Evolutionary conservation across 2,329 filamentous ascomycete genomes (phyloP), one percentile per base, ranked within the genome.

Genomic region (Pezicula neosporulosa): DNA sequence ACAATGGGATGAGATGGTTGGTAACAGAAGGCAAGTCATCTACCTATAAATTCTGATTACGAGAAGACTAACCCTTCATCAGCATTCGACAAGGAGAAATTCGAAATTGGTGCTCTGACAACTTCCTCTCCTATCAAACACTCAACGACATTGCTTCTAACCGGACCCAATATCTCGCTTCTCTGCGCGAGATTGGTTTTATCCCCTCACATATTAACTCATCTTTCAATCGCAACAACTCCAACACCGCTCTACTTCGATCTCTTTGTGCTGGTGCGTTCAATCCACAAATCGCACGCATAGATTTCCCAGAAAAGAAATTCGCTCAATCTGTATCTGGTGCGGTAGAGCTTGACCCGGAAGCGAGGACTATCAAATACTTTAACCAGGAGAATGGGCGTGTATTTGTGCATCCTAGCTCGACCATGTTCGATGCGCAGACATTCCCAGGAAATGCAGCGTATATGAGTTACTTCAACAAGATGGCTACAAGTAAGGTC

Each of bases 281-380:
- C 68, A 75, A 75, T 38, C 94, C 94, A 0, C 93, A 97, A 70
- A 84, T 97, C 57, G 91, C 91, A 13, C 84, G 92, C 48, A 96
- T 99, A 65, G 87, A 91, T 58, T 90, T 97, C 60, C 94, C 94
- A 0, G 90, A 96, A 71, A 96, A 96, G 75, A 97, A 97, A 69
- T 99, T 95, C 69, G 89, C 89, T 12, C 84, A 86, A 35, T 90
- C 89, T 2, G 82, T 95, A 56, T 89, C 90, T 1, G 94, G 94
- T 7, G 90, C 94, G 0, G 89, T 97, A 1, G 93, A 94, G 67
- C 77, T 97, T 6, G 94, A 99, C 65, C 93, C 93, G 0, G 93
- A 97, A 70, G 93, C 93, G 4, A 81, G 85, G 48, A 89, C 87
- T 3, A 97, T 99, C 71, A 94, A 91, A 67, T 99, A 92, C 72